These are phyloP conservation scores for Chloropicon primus DNA, from an alignment of 139 green algal genomes.

Conservation along the genomic window DNA sequence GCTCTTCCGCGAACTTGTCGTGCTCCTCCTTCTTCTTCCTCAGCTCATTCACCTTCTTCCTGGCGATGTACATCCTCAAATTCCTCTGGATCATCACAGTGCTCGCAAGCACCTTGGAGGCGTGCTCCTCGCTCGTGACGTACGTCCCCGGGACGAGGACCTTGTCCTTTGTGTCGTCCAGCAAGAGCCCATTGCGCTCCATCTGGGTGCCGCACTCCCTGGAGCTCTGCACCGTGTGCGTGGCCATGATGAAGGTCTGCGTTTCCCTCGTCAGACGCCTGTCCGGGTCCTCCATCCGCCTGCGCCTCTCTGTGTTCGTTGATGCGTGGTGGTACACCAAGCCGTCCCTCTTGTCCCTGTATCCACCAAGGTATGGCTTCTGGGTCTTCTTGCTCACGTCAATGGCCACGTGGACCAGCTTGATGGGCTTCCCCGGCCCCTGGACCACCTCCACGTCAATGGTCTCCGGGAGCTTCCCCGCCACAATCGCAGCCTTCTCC, in stretches of 20 bases:
- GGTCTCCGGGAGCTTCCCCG: not conserved
- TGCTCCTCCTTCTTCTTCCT: conserved; percentile 31
- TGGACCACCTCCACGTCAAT: not conserved
- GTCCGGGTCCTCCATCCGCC: conserved; percentile 17
- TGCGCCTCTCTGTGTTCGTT: conserved; percentile 37
- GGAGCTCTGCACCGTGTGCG: conserved; percentile 28
- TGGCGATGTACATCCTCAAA: conserved; percentile 36
- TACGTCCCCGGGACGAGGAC: conserved; percentile 26
- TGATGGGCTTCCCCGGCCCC: not conserved
- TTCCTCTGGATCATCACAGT: conserved; percentile 49
- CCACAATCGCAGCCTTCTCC: not conserved
- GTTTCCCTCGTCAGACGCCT: conserved; percentile 41
- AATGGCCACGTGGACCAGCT: not conserved
- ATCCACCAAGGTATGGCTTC: conserved; percentile 58
- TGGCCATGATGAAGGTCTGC: conserved; percentile 37
- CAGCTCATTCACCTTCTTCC: conserved; percentile 27
- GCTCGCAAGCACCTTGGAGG: conserved; percentile 16
- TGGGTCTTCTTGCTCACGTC: conserved; percentile 2
- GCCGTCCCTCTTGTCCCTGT: conserved; percentile 40
- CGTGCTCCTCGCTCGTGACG: conserved; percentile 36
- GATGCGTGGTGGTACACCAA: conserved; percentile 50
- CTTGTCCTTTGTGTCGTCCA: conserved; percentile 40
- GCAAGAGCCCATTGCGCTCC: conserved; percentile 39
- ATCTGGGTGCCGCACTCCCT: conserved; percentile 60
- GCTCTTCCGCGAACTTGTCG: conserved; percentile 25